Evolutionary conservation across 192 early-diverging fungal genomes (phyloP), one percentile per base, ranked within the genome.

Genomic region (Coemansia sp.): DNA sequence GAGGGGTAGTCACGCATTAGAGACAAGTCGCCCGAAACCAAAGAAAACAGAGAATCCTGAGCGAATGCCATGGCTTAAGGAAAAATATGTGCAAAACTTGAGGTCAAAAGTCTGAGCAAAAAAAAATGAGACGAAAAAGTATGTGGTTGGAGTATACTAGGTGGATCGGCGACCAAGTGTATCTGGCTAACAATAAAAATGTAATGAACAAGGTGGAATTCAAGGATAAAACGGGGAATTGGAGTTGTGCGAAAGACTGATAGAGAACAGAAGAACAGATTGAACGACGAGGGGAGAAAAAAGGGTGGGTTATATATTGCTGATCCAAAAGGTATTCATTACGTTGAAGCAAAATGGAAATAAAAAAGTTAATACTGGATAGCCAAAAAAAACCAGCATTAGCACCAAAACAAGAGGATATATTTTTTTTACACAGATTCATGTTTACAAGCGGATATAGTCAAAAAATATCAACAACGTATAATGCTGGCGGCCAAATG

Each of bases 1-100:
- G 56, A 40, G 2, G 76, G 76, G 39, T 77, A 77, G 66, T 77
- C 76, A 41, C 76, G 69, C 16, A 61, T 57, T 41, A 60, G 41
- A 21, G 36, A 65, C 39, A 65, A 51, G 40, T 62, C 51, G 9
- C 55, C 56, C 15, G 56, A 40, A 41, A 36, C 18, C 49, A 21
- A 52, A 7, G 21, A 52, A 32, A 32, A 32, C 32, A 32, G 32
- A 22, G 49, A 52, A 52, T 52, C 49, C 19, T 52, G 21, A 52
- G 49, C 6, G 18, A 7, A 7, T 22, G 49, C 21, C 49, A 52
- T 52, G 49, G 21, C 32, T 52, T 21, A 22, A 52, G 6, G 10
- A 22, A 52, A 9, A 22, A 22, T 22, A 21, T 22, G 22, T 52
- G 21, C 32, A 32, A 32, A 32, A 32, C 32, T 32, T 4, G 32